Evolutionary conservation across 257 asterid genomes (phyloP).

Genomic region (Solanum virginianum): DNA sequence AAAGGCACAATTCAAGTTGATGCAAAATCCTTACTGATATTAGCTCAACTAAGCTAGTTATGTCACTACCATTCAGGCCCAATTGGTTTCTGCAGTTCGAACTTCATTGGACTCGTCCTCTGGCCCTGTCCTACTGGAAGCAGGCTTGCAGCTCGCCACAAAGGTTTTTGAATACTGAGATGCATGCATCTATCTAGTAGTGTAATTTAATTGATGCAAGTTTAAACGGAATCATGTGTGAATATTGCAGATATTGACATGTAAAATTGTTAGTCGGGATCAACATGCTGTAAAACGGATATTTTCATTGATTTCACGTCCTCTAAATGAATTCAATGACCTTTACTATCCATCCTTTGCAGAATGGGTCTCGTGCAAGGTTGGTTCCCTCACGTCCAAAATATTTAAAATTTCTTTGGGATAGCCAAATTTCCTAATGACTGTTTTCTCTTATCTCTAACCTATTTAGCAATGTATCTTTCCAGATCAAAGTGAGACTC

Average conservation of each 20-base stretch:
- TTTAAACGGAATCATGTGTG: constrained; percentile 10
- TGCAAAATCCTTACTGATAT: background rate
- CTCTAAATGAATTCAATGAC: constrained; percentile 77
- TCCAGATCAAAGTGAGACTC: constrained; percentile 90
- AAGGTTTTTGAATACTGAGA: constrained; percentile 39
- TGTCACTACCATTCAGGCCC: constrained; percentile 50
- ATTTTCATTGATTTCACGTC: constrained; percentile 93
- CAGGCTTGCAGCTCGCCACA: constrained; percentile 88
- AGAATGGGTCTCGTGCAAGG: constrained; percentile 99
- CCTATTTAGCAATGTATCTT: constrained; percentile 13
- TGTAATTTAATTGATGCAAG: constrained; percentile 8
- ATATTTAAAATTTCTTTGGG: background rate
- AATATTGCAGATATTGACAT: constrained; percentile 75
- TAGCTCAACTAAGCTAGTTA: background rate
- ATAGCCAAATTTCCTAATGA: background rate
- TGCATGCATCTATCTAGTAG: background rate
- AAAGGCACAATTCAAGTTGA: background rate
- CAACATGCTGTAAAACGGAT: constrained; percentile 89
- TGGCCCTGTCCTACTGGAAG: constrained; percentile 85
- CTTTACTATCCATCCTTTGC: constrained; percentile 96
- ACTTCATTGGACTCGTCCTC: constrained; percentile 78
- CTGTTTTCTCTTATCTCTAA: background rate
- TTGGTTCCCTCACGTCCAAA: constrained; percentile 4
- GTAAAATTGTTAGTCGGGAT: constrained; percentile 92
- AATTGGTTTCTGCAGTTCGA: constrained; percentile 90